Percentiles rank a stretch among this genome's conserved stretches.
These are phyloP conservation scores for Handroanthus guayacan DNA, from an alignment of 257 asterid species.

Conservation along the genomic window DNA sequence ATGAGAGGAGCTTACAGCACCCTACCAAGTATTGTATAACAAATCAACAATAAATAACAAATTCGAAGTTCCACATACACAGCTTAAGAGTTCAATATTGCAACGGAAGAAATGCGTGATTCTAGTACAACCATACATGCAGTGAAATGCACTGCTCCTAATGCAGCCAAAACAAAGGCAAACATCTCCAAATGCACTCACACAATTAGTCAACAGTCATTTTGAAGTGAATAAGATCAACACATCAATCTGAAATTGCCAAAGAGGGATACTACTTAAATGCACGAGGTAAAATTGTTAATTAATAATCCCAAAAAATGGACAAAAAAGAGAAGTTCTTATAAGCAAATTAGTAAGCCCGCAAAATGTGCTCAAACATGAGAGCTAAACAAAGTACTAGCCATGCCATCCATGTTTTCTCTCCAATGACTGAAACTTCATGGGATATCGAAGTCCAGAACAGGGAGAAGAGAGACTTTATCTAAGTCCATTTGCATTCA, in stretches of 20 bases:
- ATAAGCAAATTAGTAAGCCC: background rate
- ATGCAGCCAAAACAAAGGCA: background rate
- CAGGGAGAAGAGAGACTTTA: constrained; percentile 3
- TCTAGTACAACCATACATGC: background rate
- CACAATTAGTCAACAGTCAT: background rate
- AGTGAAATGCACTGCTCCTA: background rate
- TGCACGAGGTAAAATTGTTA: background rate
- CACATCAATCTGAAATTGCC: background rate
- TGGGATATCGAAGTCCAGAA: constrained; percentile 1
- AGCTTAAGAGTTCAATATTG: background rate
- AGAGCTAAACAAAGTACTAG: background rate
- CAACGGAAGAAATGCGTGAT: background rate
- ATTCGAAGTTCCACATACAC: background rate
- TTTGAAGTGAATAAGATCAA: background rate
- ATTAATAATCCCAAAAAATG: background rate
- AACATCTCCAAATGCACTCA: background rate
- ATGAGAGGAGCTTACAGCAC: background rate
- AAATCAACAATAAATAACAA: background rate
- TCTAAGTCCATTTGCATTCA: constrained; percentile 7
- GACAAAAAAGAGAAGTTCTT: background rate
- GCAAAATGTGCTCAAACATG: background rate
- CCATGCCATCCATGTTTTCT: background rate
- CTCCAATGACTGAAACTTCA: background rate
- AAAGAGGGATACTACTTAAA: background rate
- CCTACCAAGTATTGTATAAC: background rate